These are phyloP conservation scores for Dictyostelium gargantuum DNA, from an alignment of 208 protist species.

Conservation along the genomic window DNA sequence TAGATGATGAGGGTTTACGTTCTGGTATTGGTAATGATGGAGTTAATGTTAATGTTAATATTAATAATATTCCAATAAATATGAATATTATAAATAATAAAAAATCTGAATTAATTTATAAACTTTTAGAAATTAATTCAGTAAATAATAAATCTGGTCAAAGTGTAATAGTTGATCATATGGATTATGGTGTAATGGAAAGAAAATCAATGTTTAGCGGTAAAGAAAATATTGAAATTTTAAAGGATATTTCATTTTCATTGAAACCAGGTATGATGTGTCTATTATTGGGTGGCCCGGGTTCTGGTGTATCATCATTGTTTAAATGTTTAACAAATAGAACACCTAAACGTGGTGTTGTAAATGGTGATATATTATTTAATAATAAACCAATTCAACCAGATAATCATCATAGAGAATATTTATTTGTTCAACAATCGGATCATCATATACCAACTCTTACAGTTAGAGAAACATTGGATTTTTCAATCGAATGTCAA, in stretches of 20 bases:
- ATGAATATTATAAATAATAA: background rate
- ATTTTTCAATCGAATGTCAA: conserved; percentile 65
- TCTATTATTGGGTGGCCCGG: conserved; percentile 2
- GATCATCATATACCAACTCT: conserved; percentile 73
- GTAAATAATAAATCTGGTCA: background rate
- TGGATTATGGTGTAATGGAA: conserved; percentile 30
- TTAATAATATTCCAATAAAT: background rate
- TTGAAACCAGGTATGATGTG: conserved; percentile 49
- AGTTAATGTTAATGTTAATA: background rate
- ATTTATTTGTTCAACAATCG: conserved; percentile 68
- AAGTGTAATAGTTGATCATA: background rate
- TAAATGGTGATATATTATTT: conserved; percentile 43
- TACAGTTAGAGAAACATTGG: conserved; percentile 70
- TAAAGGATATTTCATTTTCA: conserved; percentile 38
- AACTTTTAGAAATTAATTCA: background rate
- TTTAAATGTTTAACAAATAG: conserved; percentile 57
- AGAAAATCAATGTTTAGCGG: background rate
- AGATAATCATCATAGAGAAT: background rate
- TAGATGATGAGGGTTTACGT: background rate
- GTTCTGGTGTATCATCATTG: conserved; percentile 64
- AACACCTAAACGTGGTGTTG: background rate
- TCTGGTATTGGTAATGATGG: background rate
- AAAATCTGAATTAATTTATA: background rate
- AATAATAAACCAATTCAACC: background rate
- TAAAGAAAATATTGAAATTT: background rate